Evolutionary conservation across 2,329 filamentous ascomycete genomes (phyloP).

Genomic region (Nannizziopsis barbatae): DNA sequence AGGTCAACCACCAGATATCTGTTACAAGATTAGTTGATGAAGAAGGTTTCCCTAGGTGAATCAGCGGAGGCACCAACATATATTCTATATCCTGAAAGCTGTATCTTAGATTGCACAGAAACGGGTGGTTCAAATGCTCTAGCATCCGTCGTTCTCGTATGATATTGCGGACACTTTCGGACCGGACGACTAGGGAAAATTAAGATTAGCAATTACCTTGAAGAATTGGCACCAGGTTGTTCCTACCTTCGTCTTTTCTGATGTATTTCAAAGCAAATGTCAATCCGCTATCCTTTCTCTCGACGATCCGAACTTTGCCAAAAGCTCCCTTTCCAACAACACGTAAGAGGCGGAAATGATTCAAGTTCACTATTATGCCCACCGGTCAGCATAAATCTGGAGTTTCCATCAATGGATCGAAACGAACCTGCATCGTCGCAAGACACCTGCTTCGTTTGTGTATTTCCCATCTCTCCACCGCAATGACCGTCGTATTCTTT

Average conservation of each 20-base stretch:
- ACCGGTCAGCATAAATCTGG: not conserved
- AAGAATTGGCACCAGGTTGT: not conserved
- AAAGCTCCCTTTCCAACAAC: conserved; percentile 97
- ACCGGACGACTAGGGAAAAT: conserved; percentile 66
- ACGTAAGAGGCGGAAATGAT: conserved; percentile 88
- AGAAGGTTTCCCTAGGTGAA: not conserved
- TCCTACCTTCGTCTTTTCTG: conserved; percentile 88
- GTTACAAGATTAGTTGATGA: not conserved
- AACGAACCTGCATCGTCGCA: conserved; percentile 81
- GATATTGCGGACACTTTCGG: conserved; percentile 95
- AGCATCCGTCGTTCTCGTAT: conserved; percentile 96
- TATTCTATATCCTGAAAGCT: conserved; percentile 99
- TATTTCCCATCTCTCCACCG: conserved; percentile 68
- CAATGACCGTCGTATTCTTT: conserved; percentile 7
- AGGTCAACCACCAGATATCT: conserved; percentile 90
- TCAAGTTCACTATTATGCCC: conserved; percentile 68
- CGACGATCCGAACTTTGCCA: conserved; percentile 96
- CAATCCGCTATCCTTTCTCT: conserved; percentile 86
- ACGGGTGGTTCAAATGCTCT: conserved; percentile 93
- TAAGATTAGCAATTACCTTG: conserved; percentile 7
- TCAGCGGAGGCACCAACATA: conserved; percentile 52
- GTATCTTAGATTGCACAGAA: conserved; percentile 95
- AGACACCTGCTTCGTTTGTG: conserved; percentile 84
- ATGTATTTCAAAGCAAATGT: conserved; percentile 98
- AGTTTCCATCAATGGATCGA: not conserved